Percentiles rank a stretch among this genome's conserved stretches.
These are phyloP conservation scores for Lipomyces anomalus DNA, from an alignment of 805 yeast species.

Conservation along the genomic window DNA sequence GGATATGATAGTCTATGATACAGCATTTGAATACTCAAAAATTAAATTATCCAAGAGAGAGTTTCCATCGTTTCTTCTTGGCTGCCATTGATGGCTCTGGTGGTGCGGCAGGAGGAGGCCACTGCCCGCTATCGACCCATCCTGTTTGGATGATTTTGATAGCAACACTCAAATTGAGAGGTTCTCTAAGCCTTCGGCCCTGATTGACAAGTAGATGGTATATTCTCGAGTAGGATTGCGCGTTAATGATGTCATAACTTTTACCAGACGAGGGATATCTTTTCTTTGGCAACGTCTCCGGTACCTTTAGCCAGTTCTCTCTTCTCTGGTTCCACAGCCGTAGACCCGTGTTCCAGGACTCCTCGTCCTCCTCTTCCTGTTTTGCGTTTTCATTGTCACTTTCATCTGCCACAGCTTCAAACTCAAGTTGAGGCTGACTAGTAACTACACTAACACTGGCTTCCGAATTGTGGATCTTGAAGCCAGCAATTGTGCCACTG, in stretches of 20 bases:
- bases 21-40: too few relatives aligned
- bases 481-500: too few relatives aligned
- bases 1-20: too few relatives aligned
- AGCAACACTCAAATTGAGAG: slow-evolving; percentile 70
- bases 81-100: slow-evolving; percentile 18
- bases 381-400: slow-evolving; percentile 21
- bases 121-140: slow-evolving; percentile 73
- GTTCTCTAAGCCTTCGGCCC: slow-evolving; percentile 58
- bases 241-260: slow-evolving; percentile 9
- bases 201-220: slow-evolving; percentile 67
- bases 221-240: slow-evolving; percentile 38
- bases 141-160: slow-evolving; percentile 71
- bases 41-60: too few relatives aligned
- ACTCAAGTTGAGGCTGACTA: too few relatives aligned
- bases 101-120: slow-evolving; percentile 38
- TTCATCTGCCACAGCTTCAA: too few relatives aligned
- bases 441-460: too few relatives aligned
- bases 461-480: too few relatives aligned
- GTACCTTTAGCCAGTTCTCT: slow-evolving; percentile 51
- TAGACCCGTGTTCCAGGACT: slow-evolving; percentile 49
- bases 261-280: not conserved
- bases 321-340: slow-evolving; percentile 67
- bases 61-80: slow-evolving; percentile 7
- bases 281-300: slow-evolving; percentile 1
- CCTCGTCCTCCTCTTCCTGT: slow-evolving; percentile 29